Base-by-base conservation (phyloP, 1,139 yeast species). In the Suhomyces chickasaworum region DNA sequence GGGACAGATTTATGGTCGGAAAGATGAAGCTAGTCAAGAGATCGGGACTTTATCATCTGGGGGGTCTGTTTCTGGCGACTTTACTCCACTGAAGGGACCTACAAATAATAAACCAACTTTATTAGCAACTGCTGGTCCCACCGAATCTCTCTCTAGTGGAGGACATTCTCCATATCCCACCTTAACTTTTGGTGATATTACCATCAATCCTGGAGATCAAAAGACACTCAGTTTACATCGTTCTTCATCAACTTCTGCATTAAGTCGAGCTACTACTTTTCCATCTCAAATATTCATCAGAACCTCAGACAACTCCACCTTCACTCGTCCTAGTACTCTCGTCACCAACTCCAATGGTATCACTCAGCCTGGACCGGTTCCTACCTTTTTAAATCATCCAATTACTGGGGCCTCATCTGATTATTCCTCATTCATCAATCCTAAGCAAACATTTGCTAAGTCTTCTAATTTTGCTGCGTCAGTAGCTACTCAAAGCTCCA, bases 1-100 rank as follows among this genome's bases (percentile, higher is more conserved):
- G 57, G 96, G 96, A 47, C 61, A 68, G 45, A 75, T 88, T 38
- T 75, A 82, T 57, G 93, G 89, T 13, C 80, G 90, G 65, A 60
- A 65, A 39, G 63, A 64, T 0, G 65, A 75, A 49, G 88, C 82
- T 9, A 65, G 69, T 39, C 59, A 64, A 9, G 86, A 84, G 41
- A 81, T 81, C 55, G 68, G 63, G 17, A 56, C 62, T 21, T 68
- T 82, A 46, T 53, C 48, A 37, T 52, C 51, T 32, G 71, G 68
- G 12, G 57, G 43, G 3, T 30, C 45, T 17, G 42, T 44, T 32
- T 18, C 35, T 31, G 47, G 45, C 37, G 34, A 34, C n/a, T 37
- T 41, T 38, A 41, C 37, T 25, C 20, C 44, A 7, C 25, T 25
- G 17, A 31, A 40, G 18, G 21, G 29, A 13, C 20, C 45, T n/a